These are phyloP conservation scores for Borovskyia barvae DNA, from an alignment of 208 protist genomes.

Conservation along the genomic window DNA sequence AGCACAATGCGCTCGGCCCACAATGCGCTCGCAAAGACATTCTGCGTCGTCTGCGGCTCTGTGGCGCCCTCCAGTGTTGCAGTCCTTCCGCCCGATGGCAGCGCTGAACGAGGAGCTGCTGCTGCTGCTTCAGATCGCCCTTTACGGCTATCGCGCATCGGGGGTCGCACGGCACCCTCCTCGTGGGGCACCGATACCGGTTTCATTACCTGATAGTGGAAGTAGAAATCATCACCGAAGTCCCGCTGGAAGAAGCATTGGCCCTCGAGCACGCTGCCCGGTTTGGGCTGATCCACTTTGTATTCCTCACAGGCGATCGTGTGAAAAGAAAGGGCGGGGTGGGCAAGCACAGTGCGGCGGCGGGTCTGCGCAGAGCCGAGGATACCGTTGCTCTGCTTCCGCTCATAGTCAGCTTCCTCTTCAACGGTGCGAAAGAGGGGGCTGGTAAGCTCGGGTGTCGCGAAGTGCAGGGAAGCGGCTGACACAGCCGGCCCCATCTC, in stretches of 20 bases:
- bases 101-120: background rate
- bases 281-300: background rate
- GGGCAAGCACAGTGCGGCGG: constrained; percentile 9
- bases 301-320: constrained; percentile 36
- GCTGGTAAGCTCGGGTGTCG: constrained; percentile 3
- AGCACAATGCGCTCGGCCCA: constrained; percentile 14
- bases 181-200: too few species aligned
- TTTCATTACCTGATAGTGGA: constrained; percentile 18
- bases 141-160: too few species aligned
- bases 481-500: constrained; percentile 18
- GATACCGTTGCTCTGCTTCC: background rate
- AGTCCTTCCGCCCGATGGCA: too few species aligned
- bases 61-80: background rate
- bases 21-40: constrained; percentile 1
- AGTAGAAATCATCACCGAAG: constrained; percentile 19
- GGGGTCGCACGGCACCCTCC: too few species aligned
- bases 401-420: background rate
- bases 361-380: constrained; percentile 1
- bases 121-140: too few species aligned
- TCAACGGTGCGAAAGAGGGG: background rate
- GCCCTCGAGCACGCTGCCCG: constrained; percentile 3
- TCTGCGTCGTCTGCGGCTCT: background rate
- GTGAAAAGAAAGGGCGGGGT: constrained; percentile 10
- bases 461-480: constrained; percentile 20
- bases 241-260: constrained; percentile 27